Base-by-base conservation (phyloP, 1,284 basidiomycete species). In the Moesziomyces sp. region DNA sequence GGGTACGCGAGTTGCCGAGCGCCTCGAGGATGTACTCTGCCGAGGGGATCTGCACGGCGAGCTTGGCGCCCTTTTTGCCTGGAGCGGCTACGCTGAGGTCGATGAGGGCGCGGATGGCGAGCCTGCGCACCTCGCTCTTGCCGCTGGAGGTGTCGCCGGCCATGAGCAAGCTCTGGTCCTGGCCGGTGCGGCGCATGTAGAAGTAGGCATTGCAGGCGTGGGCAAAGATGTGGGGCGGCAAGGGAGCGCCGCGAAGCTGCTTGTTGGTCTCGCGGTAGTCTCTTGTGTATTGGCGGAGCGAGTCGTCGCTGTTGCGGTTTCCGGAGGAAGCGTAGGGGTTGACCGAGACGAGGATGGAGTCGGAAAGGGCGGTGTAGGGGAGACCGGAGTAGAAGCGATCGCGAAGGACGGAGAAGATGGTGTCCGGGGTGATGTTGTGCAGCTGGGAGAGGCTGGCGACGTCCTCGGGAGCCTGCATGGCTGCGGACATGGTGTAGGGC, bases 1-100 rank as follows among this genome's bases (percentile, higher is more conserved):
- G 71, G 0, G 85, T 84, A n/a, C 74, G 72, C 9, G 84, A 81
- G 51, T 92, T 91, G 24, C 97, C 94, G 80, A 99, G 97, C 0
- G 92, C 88, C 84, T 98, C 94, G 74, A 98, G 90, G 63, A 97
- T 93, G 85, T 94, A 97, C 87, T 97, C 92, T 45, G 93, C 92
- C 9, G 95, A 93, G 43, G 94, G 93, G 42, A 98, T 89, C 84
- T 83, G 81, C 3, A 65, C 38, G 16, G 61, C 80, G 21, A 84
- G 81, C 55, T 83, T 83, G 35, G 75, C 63, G 24, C 94, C 94
- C 84, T 97, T 97, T 87, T 98, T 98, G 58, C 95, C 94, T 0
- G 92, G 92, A 62, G 91, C 90, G 79, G 90, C 91, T 47, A 94
- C 91, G 58, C 92, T 92, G 64, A 97, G 88, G 84, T 96, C 92